Percentiles rank a stretch among this genome's conserved stretches.
phyloP scores from a whole-genome alignment of 768 basidiomycete species.

The Termitomyces sp. region DNA sequence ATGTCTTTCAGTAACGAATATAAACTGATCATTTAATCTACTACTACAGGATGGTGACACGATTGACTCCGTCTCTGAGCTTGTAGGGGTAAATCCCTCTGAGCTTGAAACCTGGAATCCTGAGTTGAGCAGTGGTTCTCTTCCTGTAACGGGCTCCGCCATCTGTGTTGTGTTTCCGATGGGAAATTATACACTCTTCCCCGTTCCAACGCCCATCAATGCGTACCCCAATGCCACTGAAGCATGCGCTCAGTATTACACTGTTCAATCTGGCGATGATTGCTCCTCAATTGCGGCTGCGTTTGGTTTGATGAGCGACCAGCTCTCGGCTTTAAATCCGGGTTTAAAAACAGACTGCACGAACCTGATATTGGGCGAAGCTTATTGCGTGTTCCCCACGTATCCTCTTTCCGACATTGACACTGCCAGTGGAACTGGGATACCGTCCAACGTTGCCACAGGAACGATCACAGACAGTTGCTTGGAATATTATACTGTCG shows the following conservation, averaged over 20 bases:
- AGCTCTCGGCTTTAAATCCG: not conserved
- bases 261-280: not conserved
- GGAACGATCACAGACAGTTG: not conserved
- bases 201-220: not conserved
- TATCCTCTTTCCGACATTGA: slow-evolving; percentile 5
- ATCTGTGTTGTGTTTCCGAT: not conserved
- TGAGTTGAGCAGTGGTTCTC: not conserved
- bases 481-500: not conserved
- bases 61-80: not conserved
- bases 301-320: not conserved
- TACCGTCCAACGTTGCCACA: not conserved
- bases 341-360: not conserved
- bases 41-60: not conserved
- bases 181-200: not conserved
- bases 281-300: not conserved
- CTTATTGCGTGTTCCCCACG: not conserved
- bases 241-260: not conserved
- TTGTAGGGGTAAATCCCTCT: not conserved
- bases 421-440: not conserved
- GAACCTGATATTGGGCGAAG: slow-evolving; percentile 2
- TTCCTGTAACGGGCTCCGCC: not conserved
- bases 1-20: not conserved
- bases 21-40: not conserved
- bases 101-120: not conserved
- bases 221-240: not conserved